phyloP scores from a whole-genome alignment of 2,329 filamentous ascomycete species.

The Cladosporium sp. region DNA sequence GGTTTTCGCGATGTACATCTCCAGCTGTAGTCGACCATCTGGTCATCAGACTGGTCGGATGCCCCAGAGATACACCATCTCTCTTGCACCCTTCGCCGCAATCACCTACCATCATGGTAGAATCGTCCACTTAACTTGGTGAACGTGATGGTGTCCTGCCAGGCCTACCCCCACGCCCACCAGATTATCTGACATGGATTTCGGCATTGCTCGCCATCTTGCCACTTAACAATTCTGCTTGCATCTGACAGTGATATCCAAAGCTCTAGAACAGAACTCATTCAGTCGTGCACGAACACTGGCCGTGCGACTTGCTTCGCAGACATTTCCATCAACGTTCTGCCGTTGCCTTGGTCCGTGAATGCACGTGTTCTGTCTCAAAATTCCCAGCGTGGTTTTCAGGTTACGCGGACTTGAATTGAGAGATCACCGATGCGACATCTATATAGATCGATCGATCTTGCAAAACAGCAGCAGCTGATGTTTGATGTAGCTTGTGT shows the following conservation, averaged over 20 bases:
- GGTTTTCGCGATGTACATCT: neutral
- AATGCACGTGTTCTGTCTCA: neutral
- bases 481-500: neutral
- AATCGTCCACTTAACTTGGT: neutral
- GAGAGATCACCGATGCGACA: neutral
- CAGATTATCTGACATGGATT: neutral
- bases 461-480: neutral
- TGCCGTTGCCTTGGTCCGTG: neutral
- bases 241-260: neutral
- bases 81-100: neutral
- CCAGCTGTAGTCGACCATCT: neutral
- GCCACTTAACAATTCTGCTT: neutral
- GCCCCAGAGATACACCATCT: neutral
- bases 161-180: neutral
- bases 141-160: neutral
- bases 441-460: neutral
- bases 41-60: neutral
- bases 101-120: neutral
- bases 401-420: neutral
- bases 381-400: conserved; percentile 1
- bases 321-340: neutral
- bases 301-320: neutral
- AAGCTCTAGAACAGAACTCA: neutral
- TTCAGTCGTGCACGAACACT: neutral
- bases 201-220: neutral